These are phyloP conservation scores for Parascedosporium putredinis DNA, from an alignment of 2,329 filamentous ascomycete species.

Conservation along the genomic window DNA sequence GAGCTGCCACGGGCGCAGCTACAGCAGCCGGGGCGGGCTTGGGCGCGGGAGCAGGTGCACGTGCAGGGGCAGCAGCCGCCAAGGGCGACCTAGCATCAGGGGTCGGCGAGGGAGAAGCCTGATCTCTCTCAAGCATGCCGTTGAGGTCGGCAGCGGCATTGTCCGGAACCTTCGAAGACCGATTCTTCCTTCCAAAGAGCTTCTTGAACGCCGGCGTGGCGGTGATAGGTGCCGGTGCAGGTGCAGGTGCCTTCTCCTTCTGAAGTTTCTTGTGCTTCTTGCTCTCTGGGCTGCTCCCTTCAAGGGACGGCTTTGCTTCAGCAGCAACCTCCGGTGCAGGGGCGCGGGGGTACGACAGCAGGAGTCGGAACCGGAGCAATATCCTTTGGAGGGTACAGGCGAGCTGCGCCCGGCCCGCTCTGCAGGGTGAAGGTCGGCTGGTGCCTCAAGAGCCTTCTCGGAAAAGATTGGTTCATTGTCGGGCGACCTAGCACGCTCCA, in stretches of 20 bases:
- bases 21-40: constrained; percentile 14
- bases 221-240: constrained; percentile 9
- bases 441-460: constrained; percentile 27
- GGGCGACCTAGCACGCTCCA: constrained; percentile 7
- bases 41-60: constrained; percentile 14
- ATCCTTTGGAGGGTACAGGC: constrained; percentile 25
- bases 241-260: constrained; percentile 30
- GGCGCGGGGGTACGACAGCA: no score
- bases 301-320: constrained; percentile 5
- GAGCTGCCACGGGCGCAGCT: constrained; percentile 14
- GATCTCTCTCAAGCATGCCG: constrained; percentile 35
- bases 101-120: constrained; percentile 14
- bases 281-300: constrained; percentile 29
- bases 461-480: constrained; percentile 17
- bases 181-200: constrained; percentile 55
- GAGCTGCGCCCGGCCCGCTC: constrained; percentile 22
- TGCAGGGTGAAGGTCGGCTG: constrained; percentile 24
- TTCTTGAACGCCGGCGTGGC: constrained; percentile 46
- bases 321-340: not conserved
- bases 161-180: constrained; percentile 44
- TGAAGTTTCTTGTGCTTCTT: constrained; percentile 44
- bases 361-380: constrained; percentile 20
- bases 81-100: constrained; percentile 19
- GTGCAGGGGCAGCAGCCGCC: constrained; percentile 15
- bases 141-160: constrained; percentile 41